Conservation (phyloP, 352 stramenopile species). For the Blastocystis sp. region DNA sequence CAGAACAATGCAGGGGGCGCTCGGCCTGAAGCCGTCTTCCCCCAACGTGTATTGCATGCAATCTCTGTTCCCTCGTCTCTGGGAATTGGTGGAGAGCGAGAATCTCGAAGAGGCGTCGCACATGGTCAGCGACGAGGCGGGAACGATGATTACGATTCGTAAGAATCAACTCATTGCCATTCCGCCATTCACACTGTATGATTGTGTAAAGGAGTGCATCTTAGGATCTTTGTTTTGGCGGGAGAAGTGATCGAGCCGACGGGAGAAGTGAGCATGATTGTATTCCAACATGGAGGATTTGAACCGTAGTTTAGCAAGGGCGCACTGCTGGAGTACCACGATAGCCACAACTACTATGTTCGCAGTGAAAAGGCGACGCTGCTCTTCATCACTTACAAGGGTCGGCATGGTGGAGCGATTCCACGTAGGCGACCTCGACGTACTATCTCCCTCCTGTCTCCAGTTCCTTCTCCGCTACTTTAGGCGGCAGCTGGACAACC, state of each 20-base stretch:
- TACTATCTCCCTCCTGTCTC: not conserved
- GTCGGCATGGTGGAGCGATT: not conserved
- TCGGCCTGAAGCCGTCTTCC: no score
- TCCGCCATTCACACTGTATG: constrained; percentile 19
- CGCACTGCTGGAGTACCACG: not conserved
- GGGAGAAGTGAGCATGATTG: constrained; percentile 22
- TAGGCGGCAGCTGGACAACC: not conserved
- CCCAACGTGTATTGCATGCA: not conserved
- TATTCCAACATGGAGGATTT: not conserved
- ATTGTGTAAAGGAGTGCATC: not conserved
- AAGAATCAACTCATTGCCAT: constrained; percentile 27
- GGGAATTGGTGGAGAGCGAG: not conserved
- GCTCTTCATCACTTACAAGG: constrained; percentile 29
- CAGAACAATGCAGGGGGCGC: no score
- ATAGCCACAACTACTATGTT: constrained; percentile 4
- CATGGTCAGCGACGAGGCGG: not conserved
- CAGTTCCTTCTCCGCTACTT: constrained; percentile 32
- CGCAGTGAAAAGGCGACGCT: not conserved
- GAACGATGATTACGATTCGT: not conserved
- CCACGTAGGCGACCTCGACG: not conserved
- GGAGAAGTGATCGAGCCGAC: not conserved
- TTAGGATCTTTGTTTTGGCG: not conserved
- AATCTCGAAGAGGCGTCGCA: not conserved
- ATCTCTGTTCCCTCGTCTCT: not conserved
- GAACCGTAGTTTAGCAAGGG: not conserved